Conservation (phyloP, 2,329 filamentous ascomycete genomes). For the Neopestalotiopsis clavispora region DNA sequence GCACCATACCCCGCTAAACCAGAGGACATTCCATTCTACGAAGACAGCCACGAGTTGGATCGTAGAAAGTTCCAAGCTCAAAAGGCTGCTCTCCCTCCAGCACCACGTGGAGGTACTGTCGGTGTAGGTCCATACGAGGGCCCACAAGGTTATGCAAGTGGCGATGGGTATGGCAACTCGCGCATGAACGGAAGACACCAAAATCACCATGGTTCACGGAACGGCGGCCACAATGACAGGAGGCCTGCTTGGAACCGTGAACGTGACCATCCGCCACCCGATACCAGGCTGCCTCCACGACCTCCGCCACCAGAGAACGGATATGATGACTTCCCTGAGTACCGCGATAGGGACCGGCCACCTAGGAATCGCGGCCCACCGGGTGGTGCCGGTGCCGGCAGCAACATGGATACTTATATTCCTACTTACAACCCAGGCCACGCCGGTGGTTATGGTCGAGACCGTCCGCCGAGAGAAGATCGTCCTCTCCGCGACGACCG, state of each 20-base stretch:
- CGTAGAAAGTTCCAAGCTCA: conserved; percentile 88
- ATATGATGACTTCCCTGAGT: conserved; percentile 48
- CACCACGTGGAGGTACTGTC: conserved; percentile 88
- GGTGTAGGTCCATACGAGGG: conserved; percentile 68
- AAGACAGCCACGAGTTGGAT: conserved; percentile 97
- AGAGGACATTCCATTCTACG: conserved; percentile 86
- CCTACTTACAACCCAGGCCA: conserved; percentile 48
- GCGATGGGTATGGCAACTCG: conserved; percentile 55
- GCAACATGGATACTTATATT: conserved; percentile 56
- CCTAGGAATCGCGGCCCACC: conserved; percentile 34
- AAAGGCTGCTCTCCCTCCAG: conserved; percentile 82
- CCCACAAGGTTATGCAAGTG: conserved; percentile 57
- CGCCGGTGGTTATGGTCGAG: conserved; percentile 30
- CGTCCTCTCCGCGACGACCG: conserved; percentile 35
- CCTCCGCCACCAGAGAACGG: conserved; percentile 52
- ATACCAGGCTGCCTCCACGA: conserved; percentile 50
- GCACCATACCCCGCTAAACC: conserved; percentile 79
- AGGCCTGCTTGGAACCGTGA: conserved; percentile 61
- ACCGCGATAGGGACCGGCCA: conserved; percentile 39
- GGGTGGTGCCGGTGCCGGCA: conserved; percentile 25
- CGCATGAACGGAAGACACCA: conserved; percentile 44
- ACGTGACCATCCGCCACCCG: conserved; percentile 40
- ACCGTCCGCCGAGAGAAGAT: conserved; percentile 30
- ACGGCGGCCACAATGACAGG: conserved; percentile 44
- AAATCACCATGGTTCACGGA: conserved; percentile 36